A percentile compares a stretch with the other conserved stretches of the same genome.
phyloP scores from a whole-genome alignment of 192 early-diverging fungal genomes.

The Powellomyces hirtus region DNA sequence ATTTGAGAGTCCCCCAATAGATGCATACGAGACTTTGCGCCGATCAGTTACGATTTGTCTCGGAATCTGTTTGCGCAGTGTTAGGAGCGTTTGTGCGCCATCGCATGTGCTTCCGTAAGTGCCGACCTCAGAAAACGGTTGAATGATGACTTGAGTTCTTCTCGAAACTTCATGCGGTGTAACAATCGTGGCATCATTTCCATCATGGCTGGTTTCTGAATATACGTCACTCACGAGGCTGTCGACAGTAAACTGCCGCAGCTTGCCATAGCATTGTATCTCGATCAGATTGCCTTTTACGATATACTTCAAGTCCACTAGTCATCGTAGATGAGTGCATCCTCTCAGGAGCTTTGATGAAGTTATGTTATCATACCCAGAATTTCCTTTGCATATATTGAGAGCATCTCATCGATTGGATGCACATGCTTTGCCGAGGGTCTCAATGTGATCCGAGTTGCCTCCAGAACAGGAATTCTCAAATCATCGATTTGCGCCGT shows the following conservation, averaged over 20 bases:
- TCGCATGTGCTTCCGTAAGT: neutral
- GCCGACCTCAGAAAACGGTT: constrained; percentile 25
- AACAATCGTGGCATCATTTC: constrained; percentile 4
- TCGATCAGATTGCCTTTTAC: constrained; percentile 48
- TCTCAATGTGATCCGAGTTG: constrained; percentile 41
- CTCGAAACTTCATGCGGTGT: constrained; percentile 31
- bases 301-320: constrained; percentile 63
- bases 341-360: too few relatives aligned
- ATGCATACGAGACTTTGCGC: constrained; percentile 41
- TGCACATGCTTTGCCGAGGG: constrained; percentile 35
- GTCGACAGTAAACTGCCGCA: constrained; percentile 36
- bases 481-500: constrained; percentile 20
- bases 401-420: constrained; percentile 48
- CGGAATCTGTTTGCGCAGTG: neutral
- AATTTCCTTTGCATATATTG: constrained; percentile 59
- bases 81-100: neutral
- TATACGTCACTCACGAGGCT: neutral
- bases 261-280: constrained; percentile 54
- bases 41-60: constrained; percentile 3
- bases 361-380: constrained; percentile 62
- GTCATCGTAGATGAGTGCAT: neutral
- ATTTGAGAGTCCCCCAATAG: constrained; percentile 78
- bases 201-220: neutral
- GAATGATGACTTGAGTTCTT: constrained; percentile 36
- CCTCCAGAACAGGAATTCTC: constrained; percentile 27